Base-by-base conservation (phyloP, 2,329 filamentous ascomycete genomes). In the Pseudocercospora pini-densiflorae region DNA sequence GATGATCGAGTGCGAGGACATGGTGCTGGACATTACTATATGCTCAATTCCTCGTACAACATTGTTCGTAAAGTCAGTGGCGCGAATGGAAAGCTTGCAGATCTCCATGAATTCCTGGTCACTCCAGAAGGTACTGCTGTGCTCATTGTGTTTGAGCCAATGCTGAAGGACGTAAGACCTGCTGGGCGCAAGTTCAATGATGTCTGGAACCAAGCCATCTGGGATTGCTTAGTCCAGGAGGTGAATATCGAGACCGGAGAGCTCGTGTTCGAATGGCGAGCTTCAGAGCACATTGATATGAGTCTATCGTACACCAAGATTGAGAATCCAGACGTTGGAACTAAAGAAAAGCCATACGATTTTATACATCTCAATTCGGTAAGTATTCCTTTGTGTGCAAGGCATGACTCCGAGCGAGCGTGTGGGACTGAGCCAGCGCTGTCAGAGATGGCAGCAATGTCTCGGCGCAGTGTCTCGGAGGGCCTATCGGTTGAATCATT, bases 291-390 rank as follows among this genome's bases (percentile, higher is more conserved):
- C 65, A 72, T 83, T 59, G 61, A 75, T 10, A 60, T 79, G 27
- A 70, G 59, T 31, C 66, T 74, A 12, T 67, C 70, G 23, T 70
- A 70, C 61, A 80, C 80, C 57, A 74, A 68, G 43, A 79, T 81
- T 14, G 72, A 74, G 29, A 67, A 68, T 4, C 63, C 29, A 2
- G 81, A 81, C 24, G 73, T 66, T 43, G 73, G 71, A 1, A 73
- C 80, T 16, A 78, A 79, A 14, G 79, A 79, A 16, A 81, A 81
- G 23, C 80, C 82, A 0, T 69, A 63, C 24, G 84, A 86, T 67
- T 85, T 79, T 73, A 84, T 83, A 73, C 84, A 86, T 72, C 81
- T 87, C 74, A 86, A 87, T 75, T 83, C 83, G 51, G 75, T n/a
- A n/a, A n/a, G n/a, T n/a, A n/a, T n/a, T n/a, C n/a, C n/a, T n/a